Base-by-base conservation (phyloP, 1,139 yeast genomes). In the Scheffersomyces illinoinensis region DNA sequence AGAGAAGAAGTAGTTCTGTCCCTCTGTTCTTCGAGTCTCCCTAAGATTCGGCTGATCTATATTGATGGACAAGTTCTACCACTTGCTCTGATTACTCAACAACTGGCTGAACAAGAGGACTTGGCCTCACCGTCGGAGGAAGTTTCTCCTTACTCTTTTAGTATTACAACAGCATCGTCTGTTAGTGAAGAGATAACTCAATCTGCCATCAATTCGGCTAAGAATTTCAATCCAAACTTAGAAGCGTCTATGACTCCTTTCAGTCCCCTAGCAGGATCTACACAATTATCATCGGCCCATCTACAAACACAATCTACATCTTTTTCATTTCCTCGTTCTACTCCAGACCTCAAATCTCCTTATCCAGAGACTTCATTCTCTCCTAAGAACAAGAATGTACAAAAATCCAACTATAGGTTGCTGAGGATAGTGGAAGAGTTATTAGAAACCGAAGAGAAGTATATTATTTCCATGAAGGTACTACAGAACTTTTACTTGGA, bases 381-480 rank as follows among this genome's bases (percentile, higher is more conserved):
- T 3, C 68, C 68, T 1, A 26, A 26, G 10, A 50, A 54, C 17
- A 53, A 58, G 10, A 33, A 18, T 14, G 46, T 49, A 14, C 23
- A 47, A 7, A 10, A 6, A 14, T 48, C 59, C 21, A 64, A 68
- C 0, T 73, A 68, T 55, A 71, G 72, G 46, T 62, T 84, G 54
- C 70, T 67, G 47, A 75, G 73, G 52, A 71, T 78, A 12, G 68
- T 85, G 18, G 80, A 81, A 58, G 90, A 86, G 65, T 66, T 85
- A 2, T 57, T 79, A 0, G 76, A 75, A 10, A 84, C 85, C 19
- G 89, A 86, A 66, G 75, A 74, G 33, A 71, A 70, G 0, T 85
- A 84, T 62, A 67, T 84, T 18, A 72, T 75, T 49, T 79, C 82
- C 1, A 66, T 86, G 53, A 73, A 73, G 49, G 68, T 82, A 57